Evolutionary conservation across 2,329 filamentous ascomycete genomes (phyloP), one percentile per base, ranked within the genome.

Genomic region (Blastomyces silverae): DNA sequence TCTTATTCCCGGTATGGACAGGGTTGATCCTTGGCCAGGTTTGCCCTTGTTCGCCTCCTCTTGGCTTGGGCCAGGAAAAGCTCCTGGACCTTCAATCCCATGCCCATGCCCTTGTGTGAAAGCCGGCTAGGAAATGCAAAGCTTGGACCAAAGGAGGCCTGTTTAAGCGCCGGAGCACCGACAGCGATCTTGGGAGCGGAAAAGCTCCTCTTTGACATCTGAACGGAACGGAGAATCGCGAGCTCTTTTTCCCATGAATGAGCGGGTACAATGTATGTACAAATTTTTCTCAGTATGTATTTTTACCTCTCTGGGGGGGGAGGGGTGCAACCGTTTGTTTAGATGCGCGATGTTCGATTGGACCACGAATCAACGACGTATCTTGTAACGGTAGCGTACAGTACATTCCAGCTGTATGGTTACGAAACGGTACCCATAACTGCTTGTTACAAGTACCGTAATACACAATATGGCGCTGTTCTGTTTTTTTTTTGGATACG

Each of bases 301-400:
- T 20, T 11, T 22, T 11, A n/a, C 20, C 46, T 22, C 46, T 20
- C 15, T 46, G 17, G 20, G 44, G 15, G 2, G 44, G 20, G 28
- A 31, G 28, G 2, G 4, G 31, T 34, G 5, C 5, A 46, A n/a
- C 17, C 5, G 17, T 20, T 20, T 17, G 15, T 46, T 46, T 20
- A 37, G 34, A 37, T 11, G 34, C n/a, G 2, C 20, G 17, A 44
- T n/a, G 42, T 59, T 59, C 56, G 2, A 59, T 44, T 59, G 56
- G 37, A 25, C 56, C 37, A 59, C 56, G 37, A 25, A 44, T 59
- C 56, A 42, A 52, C 48, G 20, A 13, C n/a, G 20, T 50, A 50
- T 22, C n/a, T 50, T 22, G 20, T 50, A 50, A 50, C 46, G 20
- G 6, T 22, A 48, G 2, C 17, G 1, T 48, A 48, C 20, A 48